A percentile compares a stretch with the other conserved stretches of the same genome.
Conservation (phyloP, 805 yeast genomes). For the Candida namnaoensis region DNA sequence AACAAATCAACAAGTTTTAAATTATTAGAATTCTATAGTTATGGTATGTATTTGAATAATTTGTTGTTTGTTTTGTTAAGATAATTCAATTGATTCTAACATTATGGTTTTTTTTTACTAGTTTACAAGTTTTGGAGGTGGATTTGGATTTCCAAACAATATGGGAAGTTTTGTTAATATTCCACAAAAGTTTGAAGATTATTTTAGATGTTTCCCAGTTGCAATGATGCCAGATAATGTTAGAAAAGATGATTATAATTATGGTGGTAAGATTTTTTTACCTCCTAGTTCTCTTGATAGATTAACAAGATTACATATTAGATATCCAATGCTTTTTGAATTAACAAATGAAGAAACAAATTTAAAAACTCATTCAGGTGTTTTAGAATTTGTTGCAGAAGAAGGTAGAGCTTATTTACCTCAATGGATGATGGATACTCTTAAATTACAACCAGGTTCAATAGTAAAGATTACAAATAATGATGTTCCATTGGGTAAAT, state of each 20-base stretch:
- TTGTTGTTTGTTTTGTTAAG: background rate
- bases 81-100: slow-evolving; percentile 1
- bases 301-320: slow-evolving; percentile 80
- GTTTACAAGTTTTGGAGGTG: slow-evolving; percentile 29
- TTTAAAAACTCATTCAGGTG: slow-evolving; percentile 79
- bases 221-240: slow-evolving; percentile 70
- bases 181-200: slow-evolving; percentile 64
- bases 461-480: slow-evolving; percentile 66
- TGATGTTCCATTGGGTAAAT: slow-evolving; percentile 78
- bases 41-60: background rate
- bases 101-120: background rate
- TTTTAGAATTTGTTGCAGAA: slow-evolving; percentile 91
- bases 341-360: slow-evolving; percentile 57
- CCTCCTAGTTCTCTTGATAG: slow-evolving; percentile 91
- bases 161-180: slow-evolving; percentile 18
- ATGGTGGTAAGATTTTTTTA: slow-evolving; percentile 90
- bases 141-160: slow-evolving; percentile 7
- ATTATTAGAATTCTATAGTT: too few species aligned
- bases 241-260: slow-evolving; percentile 72
- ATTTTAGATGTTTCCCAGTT: slow-evolving; percentile 87
- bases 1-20: too few species aligned
- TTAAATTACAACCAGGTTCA: slow-evolving; percentile 70
- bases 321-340: slow-evolving; percentile 94
- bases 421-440: slow-evolving; percentile 89
- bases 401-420: slow-evolving; percentile 95